Conservation (phyloP, 2,329 filamentous ascomycete genomes). For the Xylaria sp. region DNA sequence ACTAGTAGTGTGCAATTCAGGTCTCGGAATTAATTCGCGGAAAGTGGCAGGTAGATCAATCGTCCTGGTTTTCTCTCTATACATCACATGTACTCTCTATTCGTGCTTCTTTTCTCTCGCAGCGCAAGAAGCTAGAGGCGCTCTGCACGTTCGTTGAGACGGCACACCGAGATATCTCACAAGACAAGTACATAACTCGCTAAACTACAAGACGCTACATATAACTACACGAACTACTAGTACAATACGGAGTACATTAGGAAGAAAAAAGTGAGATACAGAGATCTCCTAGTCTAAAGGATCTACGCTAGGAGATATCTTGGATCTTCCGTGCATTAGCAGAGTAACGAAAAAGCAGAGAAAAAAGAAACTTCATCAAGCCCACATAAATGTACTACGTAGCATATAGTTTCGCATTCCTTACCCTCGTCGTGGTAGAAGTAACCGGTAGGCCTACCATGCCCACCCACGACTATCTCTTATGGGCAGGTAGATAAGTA, state of each 20-base stretch:
- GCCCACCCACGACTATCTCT: background rate
- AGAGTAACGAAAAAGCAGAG: constrained; percentile 9
- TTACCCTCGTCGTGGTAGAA: background rate
- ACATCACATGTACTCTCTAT: background rate
- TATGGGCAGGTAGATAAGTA: background rate
- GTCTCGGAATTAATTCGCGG: background rate
- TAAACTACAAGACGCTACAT: too few species aligned
- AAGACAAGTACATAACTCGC: background rate
- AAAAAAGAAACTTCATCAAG: background rate
- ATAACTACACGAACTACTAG: too few species aligned
- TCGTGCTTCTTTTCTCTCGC: background rate
- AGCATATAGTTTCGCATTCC: background rate
- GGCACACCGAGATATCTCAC: background rate
- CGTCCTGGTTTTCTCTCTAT: background rate
- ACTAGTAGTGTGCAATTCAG: background rate
- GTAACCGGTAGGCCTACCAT: background rate
- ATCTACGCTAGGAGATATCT: constrained; percentile 6
- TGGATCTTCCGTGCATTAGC: constrained; percentile 21
- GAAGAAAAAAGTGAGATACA: background rate
- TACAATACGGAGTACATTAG: background rate
- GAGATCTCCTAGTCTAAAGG: background rate
- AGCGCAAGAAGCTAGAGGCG: background rate
- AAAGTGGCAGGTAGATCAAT: constrained; percentile 1
- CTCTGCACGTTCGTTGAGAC: constrained; percentile 3
- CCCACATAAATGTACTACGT: background rate